These are phyloP conservation scores for Croton setiger DNA, from an alignment of 441 rosid genomes.

Conservation along the genomic window DNA sequence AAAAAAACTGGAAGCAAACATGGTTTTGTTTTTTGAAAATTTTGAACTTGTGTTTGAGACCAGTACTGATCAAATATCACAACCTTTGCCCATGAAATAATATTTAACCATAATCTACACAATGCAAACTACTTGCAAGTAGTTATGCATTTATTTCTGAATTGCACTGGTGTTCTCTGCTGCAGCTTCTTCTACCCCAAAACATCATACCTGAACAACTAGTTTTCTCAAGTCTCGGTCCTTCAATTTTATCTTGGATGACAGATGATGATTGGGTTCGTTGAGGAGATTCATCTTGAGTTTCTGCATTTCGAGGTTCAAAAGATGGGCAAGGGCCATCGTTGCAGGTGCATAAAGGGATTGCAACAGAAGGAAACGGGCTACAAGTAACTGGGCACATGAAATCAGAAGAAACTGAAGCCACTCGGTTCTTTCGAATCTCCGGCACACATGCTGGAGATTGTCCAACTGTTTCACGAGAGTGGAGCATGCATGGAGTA, in stretches of 20 bases:
- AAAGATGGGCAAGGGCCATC: conserved; percentile 83
- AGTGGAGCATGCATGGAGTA: conserved; percentile 86
- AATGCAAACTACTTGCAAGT: conserved; percentile 10
- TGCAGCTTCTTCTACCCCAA: conserved; percentile 97
- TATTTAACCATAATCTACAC: conserved; percentile 4
- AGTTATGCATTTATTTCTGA: conserved; percentile 85
- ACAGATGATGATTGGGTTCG: conserved; percentile 32
- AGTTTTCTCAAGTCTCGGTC: conserved; percentile 71
- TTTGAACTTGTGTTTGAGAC: not conserved
- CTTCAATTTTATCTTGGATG: conserved; percentile 73
- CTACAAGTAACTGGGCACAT: conserved; percentile 92
- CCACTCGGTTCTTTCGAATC: conserved; percentile 55
- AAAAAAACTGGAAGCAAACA: conserved; percentile 29
- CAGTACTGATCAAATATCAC: not conserved
- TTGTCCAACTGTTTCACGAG: conserved; percentile 46
- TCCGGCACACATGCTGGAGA: conserved; percentile 58
- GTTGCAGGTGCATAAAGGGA: conserved; percentile 80
- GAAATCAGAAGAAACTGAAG: conserved; percentile 77
- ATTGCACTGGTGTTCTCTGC: conserved; percentile 94
- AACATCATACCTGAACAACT: conserved; percentile 93
- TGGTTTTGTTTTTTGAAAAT: conserved; percentile 29
- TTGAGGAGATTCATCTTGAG: conserved; percentile 44
- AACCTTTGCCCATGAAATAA: not conserved
- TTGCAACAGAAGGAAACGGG: conserved; percentile 85
- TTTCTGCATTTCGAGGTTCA: conserved; percentile 54